Percentiles rank a stretch among this genome's conserved stretches.
Conservation (phyloP, 2,329 filamentous ascomycete genomes). For the Alternaria dauci region DNA sequence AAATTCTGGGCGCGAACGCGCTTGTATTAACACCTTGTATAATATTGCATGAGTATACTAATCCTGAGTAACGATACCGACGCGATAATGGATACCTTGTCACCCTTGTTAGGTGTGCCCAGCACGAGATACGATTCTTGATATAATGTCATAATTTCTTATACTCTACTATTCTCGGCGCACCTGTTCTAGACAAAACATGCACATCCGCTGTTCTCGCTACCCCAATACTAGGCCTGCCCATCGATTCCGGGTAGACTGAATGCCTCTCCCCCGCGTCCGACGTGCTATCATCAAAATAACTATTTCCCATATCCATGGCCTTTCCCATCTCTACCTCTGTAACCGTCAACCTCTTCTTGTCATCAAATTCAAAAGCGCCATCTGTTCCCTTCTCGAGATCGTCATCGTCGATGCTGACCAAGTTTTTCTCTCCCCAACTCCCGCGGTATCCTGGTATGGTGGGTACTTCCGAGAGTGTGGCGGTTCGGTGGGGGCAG, state of each 20-base stretch:
- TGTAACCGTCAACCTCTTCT: slow-evolving; percentile 9
- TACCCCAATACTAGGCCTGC: slow-evolving; percentile 4
- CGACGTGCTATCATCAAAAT: slow-evolving; percentile 23
- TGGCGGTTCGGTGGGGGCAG: slow-evolving; percentile 7
- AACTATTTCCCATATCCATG: slow-evolving; percentile 6
- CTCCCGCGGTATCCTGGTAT: slow-evolving; percentile 26
- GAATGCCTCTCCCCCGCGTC: slow-evolving; percentile 16
- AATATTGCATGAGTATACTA: neutral
- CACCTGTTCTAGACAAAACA: neutral
- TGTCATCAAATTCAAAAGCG: slow-evolving; percentile 8
- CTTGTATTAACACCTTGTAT: slow-evolving; percentile 2
- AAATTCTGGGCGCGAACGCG: neutral
- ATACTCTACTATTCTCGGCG: slow-evolving; percentile 11
- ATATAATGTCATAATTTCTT: slow-evolving; percentile 10
- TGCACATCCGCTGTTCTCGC: slow-evolving; percentile 11
- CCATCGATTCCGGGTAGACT: neutral
- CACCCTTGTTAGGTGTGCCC: neutral
- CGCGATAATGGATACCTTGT: neutral
- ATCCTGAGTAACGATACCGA: neutral
- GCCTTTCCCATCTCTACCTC: slow-evolving; percentile 12
- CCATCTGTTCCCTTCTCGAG: slow-evolving; percentile 1
- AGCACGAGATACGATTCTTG: neutral
- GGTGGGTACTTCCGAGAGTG: slow-evolving; percentile 24
- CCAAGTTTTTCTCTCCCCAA: slow-evolving; percentile 11
- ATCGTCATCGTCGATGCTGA: slow-evolving; percentile 5